These are phyloP conservation scores for Alectoria sarmentosa DNA, from an alignment of 495 filamentous ascomycete genomes.

Conservation along the genomic window DNA sequence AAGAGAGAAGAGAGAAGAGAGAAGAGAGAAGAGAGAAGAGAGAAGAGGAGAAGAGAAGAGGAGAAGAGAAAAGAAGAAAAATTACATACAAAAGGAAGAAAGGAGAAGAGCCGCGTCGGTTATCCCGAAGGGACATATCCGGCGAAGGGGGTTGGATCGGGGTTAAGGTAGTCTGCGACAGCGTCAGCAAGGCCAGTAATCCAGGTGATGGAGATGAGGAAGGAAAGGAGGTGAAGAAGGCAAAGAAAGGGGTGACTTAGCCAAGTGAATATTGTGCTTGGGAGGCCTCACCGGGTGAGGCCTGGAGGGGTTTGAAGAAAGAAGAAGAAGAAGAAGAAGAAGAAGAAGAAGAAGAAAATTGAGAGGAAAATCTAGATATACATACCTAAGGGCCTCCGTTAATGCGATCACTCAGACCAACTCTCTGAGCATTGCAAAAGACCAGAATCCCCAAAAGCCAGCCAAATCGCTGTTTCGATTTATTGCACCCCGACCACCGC, in stretches of 20 bases:
- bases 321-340: no score
- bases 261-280: not conserved
- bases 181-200: not conserved
- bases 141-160: not conserved
- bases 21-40: not conserved
- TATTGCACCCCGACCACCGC: not conserved
- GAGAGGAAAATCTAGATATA: no score
- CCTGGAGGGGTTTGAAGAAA: not conserved
- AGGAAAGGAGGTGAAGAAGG: not conserved
- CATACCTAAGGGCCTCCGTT: not conserved
- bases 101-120: not conserved
- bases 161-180: conserved; percentile 1
- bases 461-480: not conserved
- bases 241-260: conserved; percentile 2
- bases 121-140: conserved; percentile 1
- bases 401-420: not conserved
- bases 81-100: not conserved
- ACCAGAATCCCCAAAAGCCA: not conserved
- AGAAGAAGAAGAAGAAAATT: no score
- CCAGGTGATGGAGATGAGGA: not conserved
- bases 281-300: not conserved
- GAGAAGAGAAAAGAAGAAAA: not conserved
- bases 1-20: not conserved
- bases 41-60: not conserved
- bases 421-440: not conserved